Evolutionary conservation across 2,329 filamentous ascomycete genomes (phyloP), one percentile per base, ranked within the genome.

Genomic region (Clonostachys sp.): DNA sequence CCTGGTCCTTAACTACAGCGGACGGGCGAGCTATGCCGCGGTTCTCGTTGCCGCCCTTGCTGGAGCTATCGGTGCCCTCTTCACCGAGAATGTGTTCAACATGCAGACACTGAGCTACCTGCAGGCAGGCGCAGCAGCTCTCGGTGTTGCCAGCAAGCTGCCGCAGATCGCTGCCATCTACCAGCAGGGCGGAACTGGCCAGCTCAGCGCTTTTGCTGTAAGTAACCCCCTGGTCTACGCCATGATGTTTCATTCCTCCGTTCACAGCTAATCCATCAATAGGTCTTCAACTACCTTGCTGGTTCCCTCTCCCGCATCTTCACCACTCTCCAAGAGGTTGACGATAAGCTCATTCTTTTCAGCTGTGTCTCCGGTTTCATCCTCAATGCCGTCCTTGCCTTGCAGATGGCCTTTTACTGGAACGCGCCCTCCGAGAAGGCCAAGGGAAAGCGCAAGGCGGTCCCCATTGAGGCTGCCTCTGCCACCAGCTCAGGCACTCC

Each of bases 201-300:
- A 99, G 75, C 77, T 99, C 65, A 96, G 91, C 63, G 92, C 94
- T 45, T 97, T 97, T 67, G 89, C 94, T 50, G 94, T 95, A 78
- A 71, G 87, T 78, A 39, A 20, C 41, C 13, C 10, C 24, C 24
- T 30, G 24, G 24, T 34, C 33, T 33, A 12, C 33, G 14, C 18
- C 34, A 39, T 18, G 14, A n/a, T 39, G 36, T 39, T 39, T 6
- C 14, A 39, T 12, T 17, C n/a, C 42, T 14, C 10, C 30, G 12
- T 18, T n/a, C 33, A n/a, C n/a, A n/a, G 36, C 36, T 39, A 39
- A 39, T 39, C 17, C n/a, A 13, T 39, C n/a, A 41, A 10, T 33
- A 96, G 91, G 91, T 99, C 57, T 96, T 99, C 80, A 97, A 96
- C 77, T 99, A 96, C 71, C 89, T 99, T 60, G 77, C 85, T 57